These are phyloP conservation scores for Ganoderma lucidum DNA, from an alignment of 1,284 basidiomycete species.

Conservation along the genomic window DNA sequence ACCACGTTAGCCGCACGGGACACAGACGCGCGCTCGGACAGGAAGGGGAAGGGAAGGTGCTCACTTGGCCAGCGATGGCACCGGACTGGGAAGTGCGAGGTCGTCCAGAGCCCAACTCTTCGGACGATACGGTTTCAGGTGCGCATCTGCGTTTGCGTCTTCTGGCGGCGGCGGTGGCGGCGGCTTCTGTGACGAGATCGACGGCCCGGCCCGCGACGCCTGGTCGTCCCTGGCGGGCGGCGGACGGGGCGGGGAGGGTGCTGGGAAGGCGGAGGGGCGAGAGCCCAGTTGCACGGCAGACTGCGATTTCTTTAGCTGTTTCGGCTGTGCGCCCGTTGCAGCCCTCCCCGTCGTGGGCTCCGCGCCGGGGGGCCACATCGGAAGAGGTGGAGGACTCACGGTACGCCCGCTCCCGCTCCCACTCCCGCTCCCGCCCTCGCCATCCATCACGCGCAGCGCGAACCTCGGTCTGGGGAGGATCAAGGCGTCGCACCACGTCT, in stretches of 20 bases:
- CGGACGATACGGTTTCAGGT: conserved; percentile 42
- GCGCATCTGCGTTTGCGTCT: conserved; percentile 17
- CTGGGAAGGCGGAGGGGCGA: neutral
- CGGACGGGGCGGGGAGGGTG: conserved; percentile 24
- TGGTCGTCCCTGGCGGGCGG: conserved; percentile 19
- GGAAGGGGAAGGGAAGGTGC: conserved; percentile 43
- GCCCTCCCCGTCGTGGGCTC: conserved; percentile 14
- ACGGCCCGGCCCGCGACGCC: conserved; percentile 22
- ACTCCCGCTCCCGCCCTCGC: conserved; percentile 37
- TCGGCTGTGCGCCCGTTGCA: conserved; percentile 12
- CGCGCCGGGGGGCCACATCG: conserved; percentile 43
- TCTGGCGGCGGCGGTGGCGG: conserved; percentile 10
- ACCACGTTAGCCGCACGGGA: conserved; percentile 13
- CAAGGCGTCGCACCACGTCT: conserved; percentile 82
- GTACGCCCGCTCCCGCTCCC: conserved; percentile 38
- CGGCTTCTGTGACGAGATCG: conserved; percentile 7
- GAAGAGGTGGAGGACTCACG: conserved; percentile 60
- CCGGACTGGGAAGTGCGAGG: conserved; percentile 63
- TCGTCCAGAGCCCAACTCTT: conserved; percentile 67
- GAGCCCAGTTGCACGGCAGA: conserved; percentile 32
- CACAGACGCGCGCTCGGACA: conserved; percentile 3
- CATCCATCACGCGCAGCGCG: conserved; percentile 49
- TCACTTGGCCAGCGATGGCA: conserved; percentile 67
- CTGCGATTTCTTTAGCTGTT: conserved; percentile 35
- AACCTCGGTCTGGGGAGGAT: conserved; percentile 78